Base-by-base conservation (phyloP, 148 eudicot genomes). In the Rhododendron griersonianum region DNA sequence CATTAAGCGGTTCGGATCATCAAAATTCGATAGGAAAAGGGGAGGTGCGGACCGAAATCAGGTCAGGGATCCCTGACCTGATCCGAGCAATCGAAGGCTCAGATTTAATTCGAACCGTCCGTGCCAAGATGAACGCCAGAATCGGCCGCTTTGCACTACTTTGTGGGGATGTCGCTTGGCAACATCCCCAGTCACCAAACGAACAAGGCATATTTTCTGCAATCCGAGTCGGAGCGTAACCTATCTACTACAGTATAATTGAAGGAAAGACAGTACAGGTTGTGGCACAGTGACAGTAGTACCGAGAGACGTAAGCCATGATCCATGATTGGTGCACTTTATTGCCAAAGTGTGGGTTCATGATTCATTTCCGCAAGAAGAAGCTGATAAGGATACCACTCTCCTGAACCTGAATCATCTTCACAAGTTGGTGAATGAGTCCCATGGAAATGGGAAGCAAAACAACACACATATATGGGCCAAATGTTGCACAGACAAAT, bases 381-480 rank as follows among this genome's bases (percentile, higher is more conserved):
- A 18, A 30, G 57, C 78, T 71, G 78, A 83, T 47, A 3, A 16
- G 85, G 85, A 83, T 39, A 30, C 47, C 85, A 83, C 85, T 83
- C 85, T 28, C 79, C 71, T 48, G 44, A 14, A 67, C 44, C 8
- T 37, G 73, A 35, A 69, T 11, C 65, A 3, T 35, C 9, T 11
- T 30, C 30, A 30, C 6, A 15, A n/a, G 35, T 5, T 67, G 30
- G 59, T 25, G 41, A 23, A 83, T 14, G 50, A 61, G 25, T 8
- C 78, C 57, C 45, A 67, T 69, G 44, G 48, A 69, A 69, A 28
- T 83, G 85, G 85, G 39, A 69, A 83, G 78, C 85, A 44, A 53
- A 2, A n/a, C 13, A 4, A 16, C 15, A 16, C 13, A 48, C 13
- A 19, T 6, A 21, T 8, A 11, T 25, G 18, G 41, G 61, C 48